Conservation (phyloP, 345 rosid species). For the Kandelia obovata region DNA sequence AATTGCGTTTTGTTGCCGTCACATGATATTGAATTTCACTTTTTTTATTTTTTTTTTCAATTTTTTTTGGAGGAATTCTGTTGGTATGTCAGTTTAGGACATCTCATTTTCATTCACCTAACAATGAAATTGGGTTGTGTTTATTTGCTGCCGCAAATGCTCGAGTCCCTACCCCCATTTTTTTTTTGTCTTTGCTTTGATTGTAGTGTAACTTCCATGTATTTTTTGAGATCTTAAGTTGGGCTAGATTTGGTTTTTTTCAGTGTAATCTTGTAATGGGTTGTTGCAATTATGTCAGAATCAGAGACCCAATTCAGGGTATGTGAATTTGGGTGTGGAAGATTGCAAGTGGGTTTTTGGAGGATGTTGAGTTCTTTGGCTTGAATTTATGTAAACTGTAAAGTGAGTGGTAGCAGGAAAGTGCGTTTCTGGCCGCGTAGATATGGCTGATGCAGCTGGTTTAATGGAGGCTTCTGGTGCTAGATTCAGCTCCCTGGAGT, state of each 20-base stretch:
- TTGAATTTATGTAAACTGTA: conserved; percentile 8
- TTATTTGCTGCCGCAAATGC: neutral
- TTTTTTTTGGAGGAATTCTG: conserved; percentile 1
- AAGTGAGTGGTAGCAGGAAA: conserved; percentile 4
- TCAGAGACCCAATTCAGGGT: conserved; percentile 1
- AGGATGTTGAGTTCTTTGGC: conserved; percentile 8
- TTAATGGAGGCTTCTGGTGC: conserved; percentile 73
- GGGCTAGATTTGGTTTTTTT: conserved; percentile 6
- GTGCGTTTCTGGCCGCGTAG: conserved; percentile 1
- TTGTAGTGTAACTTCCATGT: conserved; percentile 11
- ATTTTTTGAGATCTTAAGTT: conserved; percentile 5
- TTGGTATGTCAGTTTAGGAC: conserved; percentile 17
- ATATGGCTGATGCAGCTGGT: conserved; percentile 81
- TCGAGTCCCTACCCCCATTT: neutral
- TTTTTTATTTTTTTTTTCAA: too few species aligned
- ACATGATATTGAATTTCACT: neutral
- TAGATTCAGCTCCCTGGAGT: conserved; percentile 77
- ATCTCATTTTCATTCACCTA: conserved; percentile 20
- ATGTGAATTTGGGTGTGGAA: neutral
- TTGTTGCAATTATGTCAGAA: conserved; percentile 4
- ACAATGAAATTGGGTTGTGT: neutral
- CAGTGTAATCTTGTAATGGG: conserved; percentile 1
- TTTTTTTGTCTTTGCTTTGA: conserved; percentile 13
- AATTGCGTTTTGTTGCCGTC: conserved; percentile 14
- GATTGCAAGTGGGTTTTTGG: conserved; percentile 9